Conservation (phyloP, 106 monocot genomes). For the Alisma plantagoaquatica region DNA sequence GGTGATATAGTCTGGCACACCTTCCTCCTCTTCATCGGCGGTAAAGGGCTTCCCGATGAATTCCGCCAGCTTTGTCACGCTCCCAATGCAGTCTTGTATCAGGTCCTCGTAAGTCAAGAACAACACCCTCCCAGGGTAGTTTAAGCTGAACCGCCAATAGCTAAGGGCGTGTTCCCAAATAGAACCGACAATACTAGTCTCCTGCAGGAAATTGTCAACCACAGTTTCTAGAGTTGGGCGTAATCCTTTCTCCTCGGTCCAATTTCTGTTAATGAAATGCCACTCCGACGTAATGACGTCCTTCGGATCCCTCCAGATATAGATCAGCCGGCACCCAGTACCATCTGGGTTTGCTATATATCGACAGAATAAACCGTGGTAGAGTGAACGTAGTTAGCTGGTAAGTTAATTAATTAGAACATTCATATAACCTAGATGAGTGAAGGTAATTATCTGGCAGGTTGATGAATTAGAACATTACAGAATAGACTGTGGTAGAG, state of each 20-base stretch:
- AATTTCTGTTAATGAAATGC: background rate
- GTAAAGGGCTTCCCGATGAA: slow-evolving; percentile 14
- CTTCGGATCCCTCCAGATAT: slow-evolving; percentile 17
- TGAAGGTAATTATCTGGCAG: no score
- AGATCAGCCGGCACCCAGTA: slow-evolving; percentile 8
- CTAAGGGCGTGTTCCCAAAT: slow-evolving; percentile 18
- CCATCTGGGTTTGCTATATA: no score
- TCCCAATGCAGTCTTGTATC: background rate
- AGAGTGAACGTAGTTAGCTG: no score
- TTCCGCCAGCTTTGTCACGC: slow-evolving; percentile 10
- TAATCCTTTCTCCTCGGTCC: no score
- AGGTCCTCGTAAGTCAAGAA: slow-evolving; percentile 25
- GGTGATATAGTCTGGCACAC: slow-evolving; percentile 11
- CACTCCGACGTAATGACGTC: slow-evolving; percentile 9
- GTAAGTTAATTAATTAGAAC: no score
- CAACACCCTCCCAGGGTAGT: slow-evolving; percentile 1
- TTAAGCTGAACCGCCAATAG: slow-evolving; percentile 7
- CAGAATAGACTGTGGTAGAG: no score
- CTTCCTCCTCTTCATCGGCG: slow-evolving; percentile 8
- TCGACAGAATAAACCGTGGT: no score
- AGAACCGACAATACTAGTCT: background rate
- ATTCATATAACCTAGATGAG: no score
- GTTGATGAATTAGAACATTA: no score
- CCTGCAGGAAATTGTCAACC: slow-evolving; percentile 1
- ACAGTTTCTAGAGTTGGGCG: background rate